A percentile compares a stretch with the other conserved stretches of the same genome.
These are phyloP conservation scores for Cryptococcus sp. DNA, from an alignment of 1,284 basidiomycete genomes.

Conservation along the genomic window DNA sequence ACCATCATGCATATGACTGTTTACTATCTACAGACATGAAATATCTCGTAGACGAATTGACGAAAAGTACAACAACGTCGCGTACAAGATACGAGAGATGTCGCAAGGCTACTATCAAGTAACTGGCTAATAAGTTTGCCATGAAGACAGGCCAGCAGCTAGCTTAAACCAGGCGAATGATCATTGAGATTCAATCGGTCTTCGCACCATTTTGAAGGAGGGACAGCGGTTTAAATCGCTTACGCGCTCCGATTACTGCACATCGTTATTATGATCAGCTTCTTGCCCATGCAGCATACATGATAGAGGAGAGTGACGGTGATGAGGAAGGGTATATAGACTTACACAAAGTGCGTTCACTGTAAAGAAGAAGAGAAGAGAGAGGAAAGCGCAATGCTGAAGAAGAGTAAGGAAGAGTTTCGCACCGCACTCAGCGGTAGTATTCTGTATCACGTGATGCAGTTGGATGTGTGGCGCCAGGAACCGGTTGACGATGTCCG, in stretches of 20 bases:
- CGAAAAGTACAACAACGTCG: not conserved
- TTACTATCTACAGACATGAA: too few relatives aligned
- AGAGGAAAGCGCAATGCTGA: not conserved
- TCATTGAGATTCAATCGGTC: constrained; percentile 11
- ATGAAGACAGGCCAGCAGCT: constrained; percentile 35
- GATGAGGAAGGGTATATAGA: not conserved
- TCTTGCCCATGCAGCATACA: not conserved
- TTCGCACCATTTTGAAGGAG: constrained; percentile 28
- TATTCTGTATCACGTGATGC: too few relatives aligned
- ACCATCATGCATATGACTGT: too few relatives aligned
- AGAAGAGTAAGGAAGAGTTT: too few relatives aligned
- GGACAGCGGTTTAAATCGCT: not conserved
- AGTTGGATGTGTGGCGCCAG: too few relatives aligned
- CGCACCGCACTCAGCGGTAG: too few relatives aligned
- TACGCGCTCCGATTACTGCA: too few relatives aligned
- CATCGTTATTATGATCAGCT: not conserved
- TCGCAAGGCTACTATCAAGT: constrained; percentile 50
- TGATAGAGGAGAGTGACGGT: not conserved
- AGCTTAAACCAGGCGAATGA: constrained; percentile 42
- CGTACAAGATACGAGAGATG: constrained; percentile 16
- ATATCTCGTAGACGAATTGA: too few relatives aligned
- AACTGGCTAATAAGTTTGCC: constrained; percentile 32
- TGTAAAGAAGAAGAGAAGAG: constrained; percentile 1
- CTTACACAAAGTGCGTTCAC: not conserved
- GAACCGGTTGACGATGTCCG: too few relatives aligned